phyloP scores from a whole-genome alignment of 2,329 filamentous ascomycete species.

The Trichoderma citrinoviride region DNA sequence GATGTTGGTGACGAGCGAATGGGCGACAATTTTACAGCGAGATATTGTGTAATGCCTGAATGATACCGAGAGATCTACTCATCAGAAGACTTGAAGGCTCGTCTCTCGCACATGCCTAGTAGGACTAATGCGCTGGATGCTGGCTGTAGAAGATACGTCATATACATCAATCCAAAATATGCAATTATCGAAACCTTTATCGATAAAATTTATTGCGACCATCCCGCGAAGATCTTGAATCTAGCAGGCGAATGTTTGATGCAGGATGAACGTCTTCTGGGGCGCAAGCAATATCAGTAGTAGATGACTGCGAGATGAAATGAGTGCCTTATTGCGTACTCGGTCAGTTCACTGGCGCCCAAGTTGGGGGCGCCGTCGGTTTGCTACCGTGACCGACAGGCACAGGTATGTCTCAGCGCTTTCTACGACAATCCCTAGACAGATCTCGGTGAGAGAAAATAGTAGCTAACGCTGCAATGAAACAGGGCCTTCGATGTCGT shows the following conservation, averaged over 20 bases:
- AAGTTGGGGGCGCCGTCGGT: slow-evolving; percentile 25
- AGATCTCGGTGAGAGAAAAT: not conserved
- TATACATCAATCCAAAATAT: slow-evolving; percentile 7
- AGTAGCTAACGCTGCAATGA: not conserved
- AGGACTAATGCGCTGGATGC: too few relatives aligned
- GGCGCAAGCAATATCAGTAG: not conserved
- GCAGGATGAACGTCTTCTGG: not conserved
- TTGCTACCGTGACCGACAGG: slow-evolving; percentile 35
- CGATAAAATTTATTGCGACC: slow-evolving; percentile 16
- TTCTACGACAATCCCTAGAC: not conserved
- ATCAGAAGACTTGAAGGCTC: too few relatives aligned
- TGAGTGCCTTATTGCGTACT: slow-evolving; percentile 31
- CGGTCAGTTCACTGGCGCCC: slow-evolving; percentile 26
- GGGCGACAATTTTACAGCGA: not conserved
- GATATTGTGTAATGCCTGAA: not conserved
- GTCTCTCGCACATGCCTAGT: too few relatives aligned
- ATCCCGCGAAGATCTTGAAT: not conserved
- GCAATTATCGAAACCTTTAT: not conserved
- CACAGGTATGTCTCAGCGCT: slow-evolving; percentile 29
- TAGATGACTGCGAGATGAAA: slow-evolving; percentile 27
- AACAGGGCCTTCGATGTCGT: slow-evolving; percentile 80
- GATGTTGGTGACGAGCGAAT: slow-evolving; percentile 16
- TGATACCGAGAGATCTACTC: too few relatives aligned
- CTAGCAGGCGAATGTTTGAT: not conserved
- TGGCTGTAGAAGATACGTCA: not conserved